Conservation (phyloP, 2,329 filamentous ascomycete species). For the Trichoderma arundinaceum region DNA sequence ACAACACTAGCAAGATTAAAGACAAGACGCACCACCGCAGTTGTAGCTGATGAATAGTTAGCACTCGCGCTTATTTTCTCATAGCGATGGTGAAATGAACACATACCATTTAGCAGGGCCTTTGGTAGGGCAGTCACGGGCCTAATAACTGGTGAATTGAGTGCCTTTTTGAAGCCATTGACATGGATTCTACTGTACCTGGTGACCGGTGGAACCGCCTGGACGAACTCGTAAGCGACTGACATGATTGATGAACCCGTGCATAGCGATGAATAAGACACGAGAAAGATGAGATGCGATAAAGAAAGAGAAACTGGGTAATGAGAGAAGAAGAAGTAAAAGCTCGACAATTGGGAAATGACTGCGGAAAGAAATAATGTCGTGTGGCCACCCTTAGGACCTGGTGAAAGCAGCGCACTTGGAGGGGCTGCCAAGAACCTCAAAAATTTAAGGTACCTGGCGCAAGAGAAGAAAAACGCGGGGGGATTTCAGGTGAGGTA, state of each 20-base stretch:
- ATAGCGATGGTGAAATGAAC: not conserved
- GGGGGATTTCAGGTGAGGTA: conserved; percentile 23
- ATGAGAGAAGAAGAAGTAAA: not conserved
- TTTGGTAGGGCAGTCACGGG: conserved; percentile 85
- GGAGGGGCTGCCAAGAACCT: conserved; percentile 13
- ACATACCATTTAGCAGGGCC: conserved; percentile 81
- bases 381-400: not conserved
- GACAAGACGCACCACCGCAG: conserved; percentile 68
- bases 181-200: conserved; percentile 61
- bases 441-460: conserved; percentile 27
- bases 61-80: conserved; percentile 16
- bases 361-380: not conserved
- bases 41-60: conserved; percentile 68
- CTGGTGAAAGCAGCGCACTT: not conserved
- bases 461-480: conserved; percentile 20
- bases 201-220: conserved; percentile 77
- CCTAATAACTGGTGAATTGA: conserved; percentile 53
- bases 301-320: not conserved
- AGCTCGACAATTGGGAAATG: not conserved
- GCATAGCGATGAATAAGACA: not conserved
- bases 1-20: conserved; percentile 2
- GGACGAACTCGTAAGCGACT: conserved; percentile 38
- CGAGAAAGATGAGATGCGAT: not conserved
- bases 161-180: conserved; percentile 1
- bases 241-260: not conserved